A percentile compares a stretch with the other conserved stretches of the same genome.
Conservation (phyloP, 805 yeast species). For the Sugiyamaella mastotermitis region DNA sequence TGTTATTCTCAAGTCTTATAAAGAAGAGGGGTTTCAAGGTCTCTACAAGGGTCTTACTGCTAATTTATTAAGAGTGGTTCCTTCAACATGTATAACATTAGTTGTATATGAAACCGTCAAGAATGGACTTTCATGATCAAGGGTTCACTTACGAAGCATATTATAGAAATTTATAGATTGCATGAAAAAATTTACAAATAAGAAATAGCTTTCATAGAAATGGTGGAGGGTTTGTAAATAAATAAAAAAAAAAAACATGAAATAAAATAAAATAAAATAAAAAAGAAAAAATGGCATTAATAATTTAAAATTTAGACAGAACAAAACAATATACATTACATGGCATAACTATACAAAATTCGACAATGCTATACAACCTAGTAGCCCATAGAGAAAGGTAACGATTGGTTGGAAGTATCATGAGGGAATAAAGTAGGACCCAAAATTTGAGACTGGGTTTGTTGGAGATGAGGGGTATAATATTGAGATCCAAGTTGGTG, state of each 20-base stretch:
- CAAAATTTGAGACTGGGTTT: constrained; percentile 10
- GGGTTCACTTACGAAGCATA: neutral
- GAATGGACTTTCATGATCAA: constrained; percentile 2
- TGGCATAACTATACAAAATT: too few species aligned
- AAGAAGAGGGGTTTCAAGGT: constrained; percentile 53
- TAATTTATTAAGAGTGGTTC: constrained; percentile 75
- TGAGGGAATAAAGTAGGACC: constrained; percentile 10
- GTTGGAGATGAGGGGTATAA: constrained; percentile 6
- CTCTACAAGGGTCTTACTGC: constrained; percentile 82
- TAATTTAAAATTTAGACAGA: too few species aligned
- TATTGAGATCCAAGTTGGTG: constrained; percentile 4
- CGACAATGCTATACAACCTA: too few species aligned
- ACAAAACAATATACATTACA: too few species aligned
- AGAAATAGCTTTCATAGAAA: too few species aligned
- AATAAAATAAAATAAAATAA: too few species aligned
- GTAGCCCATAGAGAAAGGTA: constrained; percentile 9
- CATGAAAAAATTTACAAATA: too few species aligned
- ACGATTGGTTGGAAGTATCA: constrained; percentile 6
- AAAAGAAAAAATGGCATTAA: too few species aligned
- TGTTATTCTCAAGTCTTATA: constrained; percentile 38
- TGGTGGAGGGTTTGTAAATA: too few species aligned
- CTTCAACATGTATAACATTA: constrained; percentile 90
- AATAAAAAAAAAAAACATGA: too few species aligned
- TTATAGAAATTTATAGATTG: too few species aligned
- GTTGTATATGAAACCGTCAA: constrained; percentile 60